Evolutionary conservation across 2,329 filamentous ascomycete genomes (phyloP).

Genomic region (Diaporthe sp.): DNA sequence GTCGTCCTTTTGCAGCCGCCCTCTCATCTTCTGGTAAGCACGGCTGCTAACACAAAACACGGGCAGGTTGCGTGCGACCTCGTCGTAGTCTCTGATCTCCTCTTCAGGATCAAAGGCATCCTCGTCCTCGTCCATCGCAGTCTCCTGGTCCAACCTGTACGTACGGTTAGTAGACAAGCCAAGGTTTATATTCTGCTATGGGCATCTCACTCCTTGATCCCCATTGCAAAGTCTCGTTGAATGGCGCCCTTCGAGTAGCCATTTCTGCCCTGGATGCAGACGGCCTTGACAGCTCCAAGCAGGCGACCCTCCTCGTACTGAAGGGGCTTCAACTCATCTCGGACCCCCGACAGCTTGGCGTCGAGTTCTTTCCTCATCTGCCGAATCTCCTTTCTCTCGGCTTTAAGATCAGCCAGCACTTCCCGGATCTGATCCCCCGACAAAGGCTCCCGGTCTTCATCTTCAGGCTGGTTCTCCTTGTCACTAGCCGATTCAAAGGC

Average conservation of each 20-base stretch:
- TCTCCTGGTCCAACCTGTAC: neutral
- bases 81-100: conserved; percentile 9
- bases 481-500: neutral
- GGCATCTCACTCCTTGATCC: conserved; percentile 6
- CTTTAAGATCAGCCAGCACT: neutral
- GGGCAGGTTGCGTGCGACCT: conserved; percentile 1
- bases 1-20: conserved; percentile 3
- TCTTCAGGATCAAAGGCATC: conserved; percentile 11
- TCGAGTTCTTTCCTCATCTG: neutral
- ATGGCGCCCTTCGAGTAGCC: conserved; percentile 9
- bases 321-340: neutral
- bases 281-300: conserved; percentile 1
- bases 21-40: conserved; percentile 3
- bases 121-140: neutral
- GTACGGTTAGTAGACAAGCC: neutral
- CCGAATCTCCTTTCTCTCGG: neutral
- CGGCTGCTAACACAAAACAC: conserved; percentile 7
- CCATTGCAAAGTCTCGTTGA: conserved; percentile 8
- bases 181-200: neutral
- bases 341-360: neutral
- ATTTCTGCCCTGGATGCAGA: conserved; percentile 14
- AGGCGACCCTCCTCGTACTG: neutral
- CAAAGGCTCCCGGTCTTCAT: neutral
- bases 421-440: conserved; percentile 8
- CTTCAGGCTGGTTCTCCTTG: neutral